A percentile compares a stretch with the other conserved stretches of the same genome.
Evolutionary conservation across 306 rosid species (phyloP).

Genomic region (Acacia melanoxylon): DNA sequence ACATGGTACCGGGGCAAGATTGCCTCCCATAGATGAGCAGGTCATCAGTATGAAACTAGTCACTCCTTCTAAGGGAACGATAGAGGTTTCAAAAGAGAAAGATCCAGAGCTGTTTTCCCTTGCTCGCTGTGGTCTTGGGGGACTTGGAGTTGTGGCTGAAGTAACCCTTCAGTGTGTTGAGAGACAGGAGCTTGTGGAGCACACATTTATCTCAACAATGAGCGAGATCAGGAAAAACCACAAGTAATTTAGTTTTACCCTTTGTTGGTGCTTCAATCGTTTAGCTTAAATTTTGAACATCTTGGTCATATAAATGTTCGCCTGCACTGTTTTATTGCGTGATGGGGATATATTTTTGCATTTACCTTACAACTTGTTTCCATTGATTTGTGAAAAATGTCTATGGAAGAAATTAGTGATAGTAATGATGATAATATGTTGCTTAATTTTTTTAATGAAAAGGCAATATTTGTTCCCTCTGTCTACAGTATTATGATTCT

Average conservation of each 20-base stretch:
- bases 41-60: slow-evolving; percentile 85
- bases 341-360: background rate
- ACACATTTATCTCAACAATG: slow-evolving; percentile 71
- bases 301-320: background rate
- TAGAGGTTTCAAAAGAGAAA: slow-evolving; percentile 79
- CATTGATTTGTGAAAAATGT: background rate
- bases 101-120: slow-evolving; percentile 89
- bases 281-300: background rate
- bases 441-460: background rate
- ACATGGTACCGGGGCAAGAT: slow-evolving; percentile 92
- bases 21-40: slow-evolving; percentile 99
- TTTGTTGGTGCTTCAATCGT: background rate
- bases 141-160: slow-evolving; percentile 97
- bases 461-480: background rate
- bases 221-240: slow-evolving; percentile 92
- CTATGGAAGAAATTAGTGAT: background rate
- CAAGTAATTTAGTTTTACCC: slow-evolving; percentile 52
- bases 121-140: slow-evolving; percentile 98
- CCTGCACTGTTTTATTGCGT: background rate
- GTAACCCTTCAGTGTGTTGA: slow-evolving; percentile 97
- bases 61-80: slow-evolving; percentile 94
- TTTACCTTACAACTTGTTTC: background rate
- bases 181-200: slow-evolving; percentile 97
- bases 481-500: background rate
- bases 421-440: background rate